Base-by-base conservation (phyloP, 768 basidiomycete species). In the Mycena galopus region DNA sequence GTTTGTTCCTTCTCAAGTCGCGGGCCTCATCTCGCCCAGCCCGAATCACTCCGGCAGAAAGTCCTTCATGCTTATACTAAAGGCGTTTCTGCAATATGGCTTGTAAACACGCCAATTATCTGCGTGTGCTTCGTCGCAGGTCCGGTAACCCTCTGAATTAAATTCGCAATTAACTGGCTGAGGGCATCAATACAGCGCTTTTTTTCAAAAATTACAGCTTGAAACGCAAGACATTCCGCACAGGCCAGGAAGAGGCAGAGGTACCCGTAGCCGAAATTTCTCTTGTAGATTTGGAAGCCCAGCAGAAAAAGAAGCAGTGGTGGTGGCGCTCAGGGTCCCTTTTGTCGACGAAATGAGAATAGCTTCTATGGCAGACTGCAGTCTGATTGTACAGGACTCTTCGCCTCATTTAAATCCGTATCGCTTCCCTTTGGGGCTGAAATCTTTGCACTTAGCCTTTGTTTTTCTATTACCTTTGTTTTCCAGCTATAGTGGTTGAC, bases 161-260 rank as follows among this genome's bases (percentile, higher is more conserved):
- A 4, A 4, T 23, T 32, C 21, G 11, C 21, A n/a, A 53, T 9
- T 10, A 21, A 33, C 32, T 2, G 35, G 29, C 53, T 56, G 39
- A 58, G 47, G 17, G 1, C 14, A 25, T 47, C 1, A n/a, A 17
- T 56, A 25, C 27, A 70, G 73, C 37, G 7, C 69, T 74, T 11
- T 66, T 74, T 58, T 27, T 74, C 5, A 70, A 74, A 39, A 67
- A 70, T 12, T 70, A 74, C 65, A 70, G 50, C 29, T 39, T 70
- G 8, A 70, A 74, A 60, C 68, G 73, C 25, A 74, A 70, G 25
- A 30, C 70, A 10, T 35, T 74, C 23, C 68, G 53, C 12, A 32
- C 65, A 7, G 73, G 51, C 35, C 62, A 70, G 23, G 55, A 51
- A 7, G 50, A 35, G 23, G 29, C 56, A 2, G 72, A 50, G 1